These are phyloP conservation scores for Solanum piurae DNA, from an alignment of 257 asterid genomes.

Conservation along the genomic window DNA sequence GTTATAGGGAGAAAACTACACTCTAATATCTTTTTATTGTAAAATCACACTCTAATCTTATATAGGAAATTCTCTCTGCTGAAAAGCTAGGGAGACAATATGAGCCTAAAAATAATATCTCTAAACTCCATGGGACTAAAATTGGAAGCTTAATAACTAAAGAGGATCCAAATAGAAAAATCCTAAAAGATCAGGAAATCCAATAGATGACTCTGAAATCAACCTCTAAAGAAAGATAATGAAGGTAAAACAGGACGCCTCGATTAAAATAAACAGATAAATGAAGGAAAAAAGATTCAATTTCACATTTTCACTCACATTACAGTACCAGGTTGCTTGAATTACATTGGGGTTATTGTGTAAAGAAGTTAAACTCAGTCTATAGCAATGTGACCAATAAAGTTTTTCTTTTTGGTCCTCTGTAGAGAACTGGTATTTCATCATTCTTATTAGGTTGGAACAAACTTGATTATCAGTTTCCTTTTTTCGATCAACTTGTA, in stretches of 20 bases:
- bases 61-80: background rate
- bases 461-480: background rate
- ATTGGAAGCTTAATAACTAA: background rate
- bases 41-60: background rate
- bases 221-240: background rate
- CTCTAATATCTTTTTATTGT: background rate
- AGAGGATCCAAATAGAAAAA: background rate
- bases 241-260: background rate
- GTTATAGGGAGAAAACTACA: background rate
- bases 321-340: background rate
- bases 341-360: background rate
- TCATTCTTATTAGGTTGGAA: background rate
- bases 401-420: background rate
- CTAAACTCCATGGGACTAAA: background rate
- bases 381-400: background rate
- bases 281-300: background rate
- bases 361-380: background rate
- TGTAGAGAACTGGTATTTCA: background rate
- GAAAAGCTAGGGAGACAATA: background rate
- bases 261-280: background rate
- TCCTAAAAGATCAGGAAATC: background rate
- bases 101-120: background rate
- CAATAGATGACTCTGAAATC: background rate
- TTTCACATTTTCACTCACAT: background rate
- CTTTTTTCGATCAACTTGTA: background rate